Evolutionary conservation across 208 protist genomes (phyloP).

Genomic region (Trypanosoma platydactyli): DNA sequence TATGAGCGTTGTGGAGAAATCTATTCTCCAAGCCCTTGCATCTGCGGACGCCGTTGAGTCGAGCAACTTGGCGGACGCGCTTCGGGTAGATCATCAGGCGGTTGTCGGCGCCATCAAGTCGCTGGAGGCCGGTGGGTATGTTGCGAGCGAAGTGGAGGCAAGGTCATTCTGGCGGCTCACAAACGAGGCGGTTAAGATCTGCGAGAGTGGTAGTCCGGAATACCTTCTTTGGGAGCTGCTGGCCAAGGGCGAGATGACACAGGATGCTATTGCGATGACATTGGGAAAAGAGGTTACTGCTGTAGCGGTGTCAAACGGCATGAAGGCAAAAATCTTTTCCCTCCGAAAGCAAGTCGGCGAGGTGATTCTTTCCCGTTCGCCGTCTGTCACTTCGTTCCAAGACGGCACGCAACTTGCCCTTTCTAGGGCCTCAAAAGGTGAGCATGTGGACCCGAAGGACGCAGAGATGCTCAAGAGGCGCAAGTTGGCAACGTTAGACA

Average conservation of each 20-base stretch:
- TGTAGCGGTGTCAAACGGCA: constrained; percentile 90
- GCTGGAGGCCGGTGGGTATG: constrained; percentile 80
- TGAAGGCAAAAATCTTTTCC: constrained; percentile 92
- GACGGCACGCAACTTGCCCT: constrained; percentile 52
- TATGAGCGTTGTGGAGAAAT: constrained; percentile 26
- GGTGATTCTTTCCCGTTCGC: constrained; percentile 46
- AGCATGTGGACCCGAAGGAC: constrained; percentile 58
- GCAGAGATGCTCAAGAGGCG: constrained; percentile 90
- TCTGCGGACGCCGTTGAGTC: constrained; percentile 44
- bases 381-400: constrained; percentile 27
- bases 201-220: constrained; percentile 91
- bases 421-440: constrained; percentile 25
- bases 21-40: constrained; percentile 37
- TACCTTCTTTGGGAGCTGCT: constrained; percentile 68
- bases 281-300: constrained; percentile 61
- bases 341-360: constrained; percentile 80
- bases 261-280: constrained; percentile 51
- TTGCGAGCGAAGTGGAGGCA: constrained; percentile 57
- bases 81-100: constrained; percentile 79
- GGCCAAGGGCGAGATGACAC: constrained; percentile 31
- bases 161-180: constrained; percentile 74
- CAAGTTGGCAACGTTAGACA: constrained; percentile 85
- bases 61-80: constrained; percentile 48
- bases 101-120: constrained; percentile 92
- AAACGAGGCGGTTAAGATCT: constrained; percentile 74